Evolutionary conservation across 1,284 basidiomycete species (phyloP).

Genomic region (Tilletia caries): DNA sequence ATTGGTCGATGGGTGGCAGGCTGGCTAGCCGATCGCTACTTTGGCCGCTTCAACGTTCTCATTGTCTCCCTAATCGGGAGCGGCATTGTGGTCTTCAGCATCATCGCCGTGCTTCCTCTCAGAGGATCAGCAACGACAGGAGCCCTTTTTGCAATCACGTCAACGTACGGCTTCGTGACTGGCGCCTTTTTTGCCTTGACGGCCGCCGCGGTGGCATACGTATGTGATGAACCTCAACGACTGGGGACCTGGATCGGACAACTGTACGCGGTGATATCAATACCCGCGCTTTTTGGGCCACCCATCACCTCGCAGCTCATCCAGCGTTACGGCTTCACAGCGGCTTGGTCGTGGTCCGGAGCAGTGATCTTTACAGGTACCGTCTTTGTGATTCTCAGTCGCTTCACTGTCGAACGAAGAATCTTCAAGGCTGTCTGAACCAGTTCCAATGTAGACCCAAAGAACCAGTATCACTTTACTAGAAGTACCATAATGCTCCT

Average conservation of each 20-base stretch:
- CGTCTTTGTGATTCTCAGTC: slow-evolving; percentile 17
- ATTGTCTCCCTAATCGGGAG: slow-evolving; percentile 14
- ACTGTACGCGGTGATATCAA: slow-evolving; percentile 19
- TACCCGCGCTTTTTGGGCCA: slow-evolving; percentile 20
- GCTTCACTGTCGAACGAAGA: slow-evolving; percentile 1
- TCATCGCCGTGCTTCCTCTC: slow-evolving; percentile 15
- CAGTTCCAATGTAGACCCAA: too few relatives aligned
- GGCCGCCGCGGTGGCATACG: slow-evolving; percentile 15
- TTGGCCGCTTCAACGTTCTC: slow-evolving; percentile 19
- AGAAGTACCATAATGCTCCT: too few relatives aligned
- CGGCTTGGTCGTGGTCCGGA: slow-evolving; percentile 17
- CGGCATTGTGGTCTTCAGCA: slow-evolving; percentile 18
- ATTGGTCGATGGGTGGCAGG: slow-evolving; percentile 18
- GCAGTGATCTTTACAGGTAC: slow-evolving; percentile 14
- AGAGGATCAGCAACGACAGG: slow-evolving; percentile 14
- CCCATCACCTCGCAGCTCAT: slow-evolving; percentile 19
- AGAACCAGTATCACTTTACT: too few relatives aligned
- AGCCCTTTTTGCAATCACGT: slow-evolving; percentile 16
- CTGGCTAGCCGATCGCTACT: slow-evolving; percentile 15
- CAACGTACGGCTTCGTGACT: slow-evolving; percentile 16
- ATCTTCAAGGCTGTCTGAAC: background rate
- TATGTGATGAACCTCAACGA: slow-evolving; percentile 17
- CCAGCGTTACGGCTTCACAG: slow-evolving; percentile 16
- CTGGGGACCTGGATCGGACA: slow-evolving; percentile 22
- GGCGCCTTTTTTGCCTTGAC: slow-evolving; percentile 21